Base-by-base conservation (phyloP, 192 early-diverging fungal species). In the Backusella tuberculispora region DNA sequence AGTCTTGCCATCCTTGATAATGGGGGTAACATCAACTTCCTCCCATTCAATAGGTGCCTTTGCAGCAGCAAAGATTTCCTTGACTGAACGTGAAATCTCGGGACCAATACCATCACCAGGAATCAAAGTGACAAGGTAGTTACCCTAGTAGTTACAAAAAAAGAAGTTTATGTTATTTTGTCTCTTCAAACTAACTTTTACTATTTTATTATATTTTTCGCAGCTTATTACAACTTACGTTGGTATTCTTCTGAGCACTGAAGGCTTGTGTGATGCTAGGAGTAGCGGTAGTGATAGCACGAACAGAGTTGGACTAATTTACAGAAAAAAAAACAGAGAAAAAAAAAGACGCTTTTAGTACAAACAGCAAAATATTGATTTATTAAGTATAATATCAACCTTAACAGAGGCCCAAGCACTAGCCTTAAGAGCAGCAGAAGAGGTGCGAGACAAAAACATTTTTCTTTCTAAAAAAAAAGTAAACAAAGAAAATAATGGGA, bases 1-100 rank as follows among this genome's bases (percentile, higher is more conserved):
- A 37, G 95, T 96, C 88, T 93, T 92, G 56, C 97, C 97, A 80
- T 97, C 91, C 81, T 91, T 92, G 73, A 98, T 80, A 43, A 96
- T 86, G 10, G 97, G 97, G 70, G 95, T 96, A 26, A 98, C 98
- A 82, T 95, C 92, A 15, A 94, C 96, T 48, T 90, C 86, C 85
- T 99, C 98, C 98, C 98, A 99, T 73, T 94, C 94, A 66, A 99
- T 95, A 21, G 98, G 98, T 40, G 95, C 92, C 79, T 91, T 91
- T 76, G 96, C 94, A 19, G 96, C 98, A 74, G 86, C 82, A 81
- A 96, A 99, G 82, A 99, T 97, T 46, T 91, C 83, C 85, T 94
- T 90, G 47, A 99, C 98, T 17, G 94, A 95, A 69, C 87, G 82
- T 46, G 96, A 96, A 73, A 99, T 99, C 85, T 99, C 98, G 4